These are phyloP conservation scores for Linnemannia exigua DNA, from an alignment of 192 early-diverging fungal species.

Conservation along the genomic window DNA sequence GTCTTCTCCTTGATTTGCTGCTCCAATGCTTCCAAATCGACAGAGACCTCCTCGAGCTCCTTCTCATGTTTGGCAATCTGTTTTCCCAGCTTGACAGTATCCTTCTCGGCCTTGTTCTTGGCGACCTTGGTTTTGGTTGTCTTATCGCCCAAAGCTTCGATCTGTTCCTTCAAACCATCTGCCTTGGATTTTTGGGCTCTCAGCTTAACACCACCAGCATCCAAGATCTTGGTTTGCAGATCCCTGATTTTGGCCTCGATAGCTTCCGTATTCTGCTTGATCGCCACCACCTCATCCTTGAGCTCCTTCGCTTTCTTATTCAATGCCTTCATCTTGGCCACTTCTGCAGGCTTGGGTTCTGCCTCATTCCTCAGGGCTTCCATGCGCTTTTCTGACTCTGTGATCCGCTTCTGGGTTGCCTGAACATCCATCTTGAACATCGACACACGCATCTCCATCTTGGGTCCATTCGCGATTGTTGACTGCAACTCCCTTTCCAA, in stretches of 20 bases:
- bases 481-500: constrained; percentile 63
- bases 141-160: constrained; percentile 75
- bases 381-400: constrained; percentile 77
- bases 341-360: constrained; percentile 67
- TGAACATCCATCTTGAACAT: constrained; percentile 83
- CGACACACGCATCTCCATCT: constrained; percentile 71
- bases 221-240: constrained; percentile 91
- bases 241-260: constrained; percentile 86
- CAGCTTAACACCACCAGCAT: constrained; percentile 90
- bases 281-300: constrained; percentile 56
- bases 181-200: constrained; percentile 89
- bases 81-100: constrained; percentile 75
- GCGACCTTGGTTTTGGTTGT: constrained; percentile 82
- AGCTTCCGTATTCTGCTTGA: constrained; percentile 69
- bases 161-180: constrained; percentile 83
- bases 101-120: constrained; percentile 83
- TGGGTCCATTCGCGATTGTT: constrained; percentile 67
- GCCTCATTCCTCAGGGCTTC: constrained; percentile 65
- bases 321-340: constrained; percentile 67
- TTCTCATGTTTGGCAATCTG: constrained; percentile 74
- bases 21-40: constrained; percentile 73
- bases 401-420: constrained; percentile 73
- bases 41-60: constrained; percentile 76
- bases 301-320: constrained; percentile 62
- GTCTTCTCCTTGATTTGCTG: constrained; percentile 71